Conservation (phyloP, 495 filamentous ascomycete genomes). For the Evernia prunastri region DNA sequence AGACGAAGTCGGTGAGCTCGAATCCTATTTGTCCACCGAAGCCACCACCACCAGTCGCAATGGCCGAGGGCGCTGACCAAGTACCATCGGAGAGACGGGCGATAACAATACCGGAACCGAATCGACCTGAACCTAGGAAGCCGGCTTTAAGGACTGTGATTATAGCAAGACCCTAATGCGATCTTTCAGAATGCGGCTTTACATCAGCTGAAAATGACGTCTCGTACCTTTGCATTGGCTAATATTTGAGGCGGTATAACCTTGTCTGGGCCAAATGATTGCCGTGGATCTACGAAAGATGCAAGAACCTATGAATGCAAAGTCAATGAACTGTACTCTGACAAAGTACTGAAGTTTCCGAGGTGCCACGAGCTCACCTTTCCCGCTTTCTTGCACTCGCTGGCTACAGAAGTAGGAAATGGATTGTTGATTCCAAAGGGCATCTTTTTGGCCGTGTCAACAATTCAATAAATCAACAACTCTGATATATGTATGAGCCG, state of each 20-base stretch:
- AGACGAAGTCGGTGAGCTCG: conserved; percentile 97
- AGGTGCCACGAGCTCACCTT: conserved; percentile 41
- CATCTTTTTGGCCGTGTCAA: conserved; percentile 36
- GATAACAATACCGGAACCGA: conserved; percentile 89
- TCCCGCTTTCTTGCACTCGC: conserved; percentile 85
- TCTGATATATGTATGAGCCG: not conserved
- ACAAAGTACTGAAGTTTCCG: not conserved
- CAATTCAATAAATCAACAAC: not conserved
- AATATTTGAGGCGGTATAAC: conserved; percentile 91
- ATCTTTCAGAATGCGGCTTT: conserved; percentile 4
- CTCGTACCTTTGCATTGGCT: conserved; percentile 79
- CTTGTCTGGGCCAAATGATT: conserved; percentile 95
- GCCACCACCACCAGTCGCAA: conserved; percentile 82
- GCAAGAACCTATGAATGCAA: conserved; percentile 55
- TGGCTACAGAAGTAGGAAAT: conserved; percentile 57
- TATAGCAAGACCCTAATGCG: conserved; percentile 75
- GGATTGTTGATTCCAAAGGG: conserved; percentile 63
- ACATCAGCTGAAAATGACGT: not conserved
- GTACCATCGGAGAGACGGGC: conserved; percentile 84
- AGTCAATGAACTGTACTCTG: conserved; percentile 4
- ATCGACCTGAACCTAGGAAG: conserved; percentile 86
- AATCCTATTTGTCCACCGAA: conserved; percentile 97
- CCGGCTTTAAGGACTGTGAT: conserved; percentile 94
- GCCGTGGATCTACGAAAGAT: conserved; percentile 89
- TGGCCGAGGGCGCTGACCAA: conserved; percentile 93